Base-by-base conservation (phyloP, 208 protist genomes). In the Leishmania tropica region DNA sequence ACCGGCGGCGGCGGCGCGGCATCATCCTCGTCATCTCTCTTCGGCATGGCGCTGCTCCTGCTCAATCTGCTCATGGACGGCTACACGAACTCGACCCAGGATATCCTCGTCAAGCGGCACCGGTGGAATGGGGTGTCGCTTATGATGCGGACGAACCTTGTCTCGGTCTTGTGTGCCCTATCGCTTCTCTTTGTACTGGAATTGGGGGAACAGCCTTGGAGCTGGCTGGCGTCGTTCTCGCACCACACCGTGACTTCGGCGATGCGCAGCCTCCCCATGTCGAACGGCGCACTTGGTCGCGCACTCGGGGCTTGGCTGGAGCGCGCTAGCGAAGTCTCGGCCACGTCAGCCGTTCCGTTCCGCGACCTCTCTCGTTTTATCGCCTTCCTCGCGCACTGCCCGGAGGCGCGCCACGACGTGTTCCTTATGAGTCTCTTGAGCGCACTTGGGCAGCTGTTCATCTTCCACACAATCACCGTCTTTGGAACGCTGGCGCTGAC, bases 21-120 rank as follows among this genome's bases (percentile, higher is more conserved):
- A 3, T 83, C 76, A 13, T 84, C 79, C 42, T 76, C 75, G 15
- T 87, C 78, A 13, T 87, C 78, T 42, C 35, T 79, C 31, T 19
- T 87, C 15, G 94, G 93, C 4, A 87, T 96, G 71, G 13, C 87
- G 37, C 79, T 96, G 17, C 79, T 94, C 31, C 74, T 95, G 42
- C 17, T 91, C 0, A 95, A 89, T 78, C 86, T 97, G 15, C 21
- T 94, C 37, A 85, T 95, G 80, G 94, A 97, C 79, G 94, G 94
- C 45, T 96, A 93, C 79, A 95, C 89, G 10, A 94, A 95, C 87
- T 91, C 93, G 17, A 97, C 94, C 62, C 94, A 97, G 81, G 93
- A 97, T 78, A 84, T 91, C 67, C 80, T 97, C 28, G 90, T 96
- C 60, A 89, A 89, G 81, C 84, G 82, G 5, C 84, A 85, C 53